Evolutionary conservation across 768 basidiomycete species (phyloP), one percentile per base, ranked within the genome.

Genomic region (Boletus insuetus): DNA sequence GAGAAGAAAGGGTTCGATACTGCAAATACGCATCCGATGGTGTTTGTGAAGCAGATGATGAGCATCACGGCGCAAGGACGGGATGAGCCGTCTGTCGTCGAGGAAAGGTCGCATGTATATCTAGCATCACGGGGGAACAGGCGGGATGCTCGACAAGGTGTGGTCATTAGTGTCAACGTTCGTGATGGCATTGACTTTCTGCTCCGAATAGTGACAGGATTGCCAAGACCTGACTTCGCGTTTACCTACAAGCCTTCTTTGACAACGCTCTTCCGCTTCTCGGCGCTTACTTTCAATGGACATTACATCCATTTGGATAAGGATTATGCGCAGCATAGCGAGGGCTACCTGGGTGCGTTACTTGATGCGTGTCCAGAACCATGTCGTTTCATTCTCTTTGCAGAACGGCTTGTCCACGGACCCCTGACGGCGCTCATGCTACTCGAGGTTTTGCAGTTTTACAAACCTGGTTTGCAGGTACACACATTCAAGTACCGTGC

Each of bases 241-340:
- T 85, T 90, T 68, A 76, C 73, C 31, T 91, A 84, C 64, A 81
- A 72, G 14, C 91, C 91, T 4, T 83, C 80, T 24, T 70, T 83
- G 35, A 83, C 85, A 10, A 90, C 87, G 1, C 74, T 94, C 20
- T 94, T 94, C 75, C 84, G 90, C 22, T 94, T 87, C 72, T 93
- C 90, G 6, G 89, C 91, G 19, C 75, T 94, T 22, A 93, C 86
- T 60, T 91, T 91, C 74, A 94, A 94, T 62, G 88, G 82, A 13
- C 91, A 94, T 60, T 79, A 84, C 60, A 89, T 94, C 59, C 91
- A 94, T 70, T 79, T 93, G 26, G 89, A 93, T 72, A 82, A 83
- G 54, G 82, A 85, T 22, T 91, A 85, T 65, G 82, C 87, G 7
- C 82, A 79, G 42, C 70, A 73, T 24, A 76, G 74, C 19, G 88